Evolutionary conservation across 129 eudicot genomes (phyloP).

Genomic region (Tagetes patula): DNA sequence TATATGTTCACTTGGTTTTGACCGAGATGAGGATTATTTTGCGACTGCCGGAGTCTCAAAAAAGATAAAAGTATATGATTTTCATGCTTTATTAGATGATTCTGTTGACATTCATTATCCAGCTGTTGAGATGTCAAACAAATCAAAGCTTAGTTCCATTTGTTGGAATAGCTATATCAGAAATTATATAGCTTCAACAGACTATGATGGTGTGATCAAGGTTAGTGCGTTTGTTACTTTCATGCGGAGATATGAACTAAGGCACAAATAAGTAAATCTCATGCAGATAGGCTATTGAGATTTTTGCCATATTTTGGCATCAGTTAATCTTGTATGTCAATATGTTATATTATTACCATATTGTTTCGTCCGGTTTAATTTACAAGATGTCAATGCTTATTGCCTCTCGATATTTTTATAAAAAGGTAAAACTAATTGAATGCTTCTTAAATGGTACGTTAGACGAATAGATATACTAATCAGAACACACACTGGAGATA

Average conservation of each 20-base stretch:
- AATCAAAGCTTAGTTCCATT: conserved; percentile 77
- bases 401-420: neutral
- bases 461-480: neutral
- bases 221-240: conserved; percentile 41
- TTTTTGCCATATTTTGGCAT: neutral
- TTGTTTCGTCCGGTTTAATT: neutral
- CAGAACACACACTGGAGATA: neutral
- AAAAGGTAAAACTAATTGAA: neutral
- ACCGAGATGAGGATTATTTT: conserved; percentile 87
- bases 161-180: conserved; percentile 93
- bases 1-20: conserved; percentile 86
- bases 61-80: conserved; percentile 84
- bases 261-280: neutral
- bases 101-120: conserved; percentile 97
- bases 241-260: neutral
- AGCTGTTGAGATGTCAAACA: conserved; percentile 77
- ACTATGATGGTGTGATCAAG: conserved; percentile 93
- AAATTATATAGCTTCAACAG: conserved; percentile 91
- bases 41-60: conserved; percentile 96
- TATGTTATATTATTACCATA: neutral
- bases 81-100: conserved; percentile 50
- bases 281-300: neutral
- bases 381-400: neutral
- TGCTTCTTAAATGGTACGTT: neutral
- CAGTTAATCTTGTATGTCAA: neutral